These are phyloP conservation scores for Pythium diclinum DNA, from an alignment of 352 stramenopile genomes.

Conservation along the genomic window DNA sequence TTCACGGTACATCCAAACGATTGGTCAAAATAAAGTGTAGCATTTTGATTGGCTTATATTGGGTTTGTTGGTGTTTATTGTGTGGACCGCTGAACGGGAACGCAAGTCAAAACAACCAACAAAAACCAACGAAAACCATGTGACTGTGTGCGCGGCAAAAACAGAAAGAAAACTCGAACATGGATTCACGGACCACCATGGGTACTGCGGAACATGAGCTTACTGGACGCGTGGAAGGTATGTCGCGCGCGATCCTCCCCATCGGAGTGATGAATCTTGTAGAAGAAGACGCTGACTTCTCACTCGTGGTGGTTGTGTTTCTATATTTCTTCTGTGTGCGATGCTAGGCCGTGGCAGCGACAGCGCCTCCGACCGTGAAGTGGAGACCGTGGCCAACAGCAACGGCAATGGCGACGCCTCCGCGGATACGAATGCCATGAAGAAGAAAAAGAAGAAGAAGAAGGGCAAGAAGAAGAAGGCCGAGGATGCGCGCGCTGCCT, in stretches of 20 bases:
- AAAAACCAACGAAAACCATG: conserved; percentile 22
- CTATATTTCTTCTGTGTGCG: conserved; percentile 7
- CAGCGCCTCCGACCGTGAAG: conserved; percentile 4
- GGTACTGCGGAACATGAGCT: background rate
- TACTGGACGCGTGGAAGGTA: conserved; percentile 8
- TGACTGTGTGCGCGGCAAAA: conserved; percentile 20
- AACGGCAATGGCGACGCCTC: conserved; percentile 5
- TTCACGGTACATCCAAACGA: conserved; percentile 5
- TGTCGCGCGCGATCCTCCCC: background rate
- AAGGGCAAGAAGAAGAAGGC: conserved; percentile 26
- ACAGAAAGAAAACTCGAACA: conserved; percentile 12
- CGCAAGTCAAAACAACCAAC: conserved; percentile 14
- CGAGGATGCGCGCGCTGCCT: background rate
- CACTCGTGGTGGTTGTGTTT: background rate
- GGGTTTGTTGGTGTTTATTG: conserved; percentile 2
- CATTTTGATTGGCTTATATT: conserved; percentile 9
- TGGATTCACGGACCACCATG: conserved; percentile 18
- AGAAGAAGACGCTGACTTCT: background rate
- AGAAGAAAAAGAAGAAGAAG: conserved; percentile 32
- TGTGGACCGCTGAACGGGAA: conserved; percentile 12
- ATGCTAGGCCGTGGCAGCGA: background rate
- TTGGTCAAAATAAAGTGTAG: conserved; percentile 5
- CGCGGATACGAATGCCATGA: background rate
- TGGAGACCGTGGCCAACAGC: background rate
- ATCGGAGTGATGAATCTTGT: background rate